Base-by-base conservation (phyloP, 257 asterid species). In the Nicotiana knightiana region DNA sequence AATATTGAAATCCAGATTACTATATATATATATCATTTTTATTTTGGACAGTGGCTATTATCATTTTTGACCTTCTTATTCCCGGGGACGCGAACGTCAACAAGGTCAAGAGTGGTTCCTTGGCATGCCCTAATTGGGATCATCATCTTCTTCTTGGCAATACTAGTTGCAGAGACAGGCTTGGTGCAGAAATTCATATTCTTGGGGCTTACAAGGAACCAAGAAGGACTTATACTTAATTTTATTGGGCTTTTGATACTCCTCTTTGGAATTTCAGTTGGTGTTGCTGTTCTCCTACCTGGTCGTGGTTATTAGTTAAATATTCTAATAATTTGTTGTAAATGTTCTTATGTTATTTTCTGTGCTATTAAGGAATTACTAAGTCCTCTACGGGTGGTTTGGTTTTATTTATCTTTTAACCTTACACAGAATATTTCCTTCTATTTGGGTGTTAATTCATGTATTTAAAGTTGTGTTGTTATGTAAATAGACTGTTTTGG, bases 71-170 rank as follows among this genome's bases (percentile, higher is more conserved):
- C 91, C 1, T 86, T 89, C 77, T 64, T 37, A 67, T 87, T 83
- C 70, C 94, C 93, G 0, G 62, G 84, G 1, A 83, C 81, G 12
- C 77, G 3, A 65, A 70, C 59, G 6, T 59, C 89, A 28, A 57
- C 84, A 17, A 73, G 86, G 82, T 89, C 85, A 17, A 86, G 84
- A 67, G 68, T 87, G 7, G 81, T 88, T 11, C 90, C 90, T 33
- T 89, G 91, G 93, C 96, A 91, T 43, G 89, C 85, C 6, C 81
- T 84, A 75, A 48, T 88, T 0, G 93, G 97, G 13, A 26, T 79
- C 55, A 30, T 81, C 51, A 87, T 92, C 24, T 92, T 91, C 86
- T 76, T 76, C 81, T 79, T 91, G 95, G 88, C 90, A 8, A 86
- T 92, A 48, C 6, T 91, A 37, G 88, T 84, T 30, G 89, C 93